Base-by-base conservation (phyloP, 148 eudicot genomes). In the Euryodendron excelsum region DNA sequence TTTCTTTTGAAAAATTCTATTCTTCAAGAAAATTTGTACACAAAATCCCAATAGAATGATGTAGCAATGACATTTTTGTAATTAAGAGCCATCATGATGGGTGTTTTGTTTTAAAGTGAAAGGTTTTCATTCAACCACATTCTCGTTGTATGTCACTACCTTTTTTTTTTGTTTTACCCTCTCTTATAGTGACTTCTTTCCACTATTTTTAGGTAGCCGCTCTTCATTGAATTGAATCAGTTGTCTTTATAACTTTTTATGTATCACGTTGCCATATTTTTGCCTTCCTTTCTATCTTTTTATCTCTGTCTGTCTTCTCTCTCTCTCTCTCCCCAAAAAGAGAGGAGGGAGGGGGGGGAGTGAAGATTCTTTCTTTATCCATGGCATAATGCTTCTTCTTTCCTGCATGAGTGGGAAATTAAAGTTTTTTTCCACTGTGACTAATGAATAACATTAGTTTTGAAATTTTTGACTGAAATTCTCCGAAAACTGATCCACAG, bases 401-500 rank as follows among this genome's bases (percentile, higher is more conserved):
- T 75, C 55, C 37, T 36, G 37, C 48, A 37, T 56, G 66, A n/a
- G 65, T 5, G 25, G n/a, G 75, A 27, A 48, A 61, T 10, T 25
- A 48, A 53, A 33, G 33, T 77, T 55, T 36, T 23, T n/a, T 34
- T 55, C n/a, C 25, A 6, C 53, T 73, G 50, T 67, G 30, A 75
- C 37, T 70, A 28, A 81, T 69, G 63, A 27, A 53, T 73, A 28
- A 23, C 14, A 30, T 44, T 76, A n/a, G 60, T 64, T 50, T 52
- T 62, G 64, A 44, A 37, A 5, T 45, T 81, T 17, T 70, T 33
- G 69, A 80, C 8, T 83, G 58, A 84, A 17, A 73, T 48, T 33
- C 55, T 53, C 41, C 0, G n/a, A 65, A 60, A 34, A 78, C 61
- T 81, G 52, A 44, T 80, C 53, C 85, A 74, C 89, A 96, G 99